Evolutionary conservation across 441 rosid species (phyloP).

Genomic region (Arabidopsis lyrata): DNA sequence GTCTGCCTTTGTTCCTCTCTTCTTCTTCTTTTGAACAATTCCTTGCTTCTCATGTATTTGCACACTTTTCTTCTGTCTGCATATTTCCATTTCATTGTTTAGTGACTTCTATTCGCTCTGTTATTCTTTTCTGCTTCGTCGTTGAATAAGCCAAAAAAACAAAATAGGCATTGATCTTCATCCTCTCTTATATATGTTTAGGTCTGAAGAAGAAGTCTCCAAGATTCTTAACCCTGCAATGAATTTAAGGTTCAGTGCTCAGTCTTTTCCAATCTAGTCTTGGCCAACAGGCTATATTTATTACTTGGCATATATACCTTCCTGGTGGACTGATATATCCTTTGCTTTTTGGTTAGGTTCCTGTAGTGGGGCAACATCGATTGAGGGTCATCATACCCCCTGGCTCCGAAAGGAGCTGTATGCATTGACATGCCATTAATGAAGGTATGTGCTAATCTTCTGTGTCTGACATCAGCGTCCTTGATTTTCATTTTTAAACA

Average conservation of each 20-base stretch:
- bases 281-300: not conserved
- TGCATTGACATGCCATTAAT: conserved; percentile 87
- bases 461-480: conserved; percentile 9
- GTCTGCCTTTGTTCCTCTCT: no score
- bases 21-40: no score
- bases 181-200: conserved; percentile 36
- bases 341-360: conserved; percentile 61
- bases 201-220: conserved; percentile 90
- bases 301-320: not conserved
- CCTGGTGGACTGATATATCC: not conserved
- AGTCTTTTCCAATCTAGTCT: conserved; percentile 4
- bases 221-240: conserved; percentile 79
- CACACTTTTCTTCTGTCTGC: no score
- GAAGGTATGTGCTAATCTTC: conserved; percentile 63
- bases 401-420: conserved; percentile 91
- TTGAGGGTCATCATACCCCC: conserved; percentile 95
- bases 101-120: not conserved
- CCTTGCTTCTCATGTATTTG: no score
- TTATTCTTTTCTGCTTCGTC: not conserved
- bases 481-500: not conserved
- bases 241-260: conserved; percentile 64
- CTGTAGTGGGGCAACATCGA: conserved; percentile 97
- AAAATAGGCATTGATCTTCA: not conserved
- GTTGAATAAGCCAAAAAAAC: not conserved
- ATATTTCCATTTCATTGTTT: not conserved